Evolutionary conservation across 139 green algal genomes (phyloP).

Genomic region (Edaphochlamys debaryana): DNA sequence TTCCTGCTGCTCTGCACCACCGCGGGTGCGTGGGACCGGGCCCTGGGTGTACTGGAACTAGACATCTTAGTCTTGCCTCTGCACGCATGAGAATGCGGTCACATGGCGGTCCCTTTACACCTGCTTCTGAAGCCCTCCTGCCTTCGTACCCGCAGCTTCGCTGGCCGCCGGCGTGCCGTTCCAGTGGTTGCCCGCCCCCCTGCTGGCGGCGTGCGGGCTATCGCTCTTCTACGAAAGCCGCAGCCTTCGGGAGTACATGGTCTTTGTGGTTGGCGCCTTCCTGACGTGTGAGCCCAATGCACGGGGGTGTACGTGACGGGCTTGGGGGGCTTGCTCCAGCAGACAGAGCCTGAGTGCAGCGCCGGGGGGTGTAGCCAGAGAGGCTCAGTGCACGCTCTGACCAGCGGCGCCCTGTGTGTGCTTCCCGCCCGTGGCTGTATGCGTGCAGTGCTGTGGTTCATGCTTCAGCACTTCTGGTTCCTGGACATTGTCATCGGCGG

Average conservation of each 20-base stretch:
- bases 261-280: conserved; percentile 79
- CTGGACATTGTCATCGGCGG: conserved; percentile 79
- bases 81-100: too few relatives aligned
- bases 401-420: too few relatives aligned
- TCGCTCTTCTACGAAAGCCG: conserved; percentile 85
- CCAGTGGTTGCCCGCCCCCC: conserved; percentile 82
- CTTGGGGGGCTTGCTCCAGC: not conserved
- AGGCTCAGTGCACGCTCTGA: too few relatives aligned
- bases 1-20: conserved; percentile 69
- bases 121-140: too few relatives aligned
- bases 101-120: too few relatives aligned
- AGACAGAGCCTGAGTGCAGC: not conserved
- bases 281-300: conserved; percentile 52
- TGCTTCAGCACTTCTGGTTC: conserved; percentile 80
- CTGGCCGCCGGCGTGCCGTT: conserved; percentile 82
- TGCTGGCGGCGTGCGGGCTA: conserved; percentile 82
- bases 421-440: too few relatives aligned
- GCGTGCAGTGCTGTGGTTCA: conserved; percentile 53
- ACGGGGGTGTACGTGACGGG: too few relatives aligned
- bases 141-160: conserved; percentile 31
- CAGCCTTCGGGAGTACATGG: conserved; percentile 77
- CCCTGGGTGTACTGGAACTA: too few relatives aligned
- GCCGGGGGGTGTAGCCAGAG: not conserved
- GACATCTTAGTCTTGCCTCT: too few relatives aligned
- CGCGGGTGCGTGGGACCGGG: conserved; percentile 42